Conservation (phyloP, 2,329 filamentous ascomycete genomes). For the Trichoderma simmonsii region DNA sequence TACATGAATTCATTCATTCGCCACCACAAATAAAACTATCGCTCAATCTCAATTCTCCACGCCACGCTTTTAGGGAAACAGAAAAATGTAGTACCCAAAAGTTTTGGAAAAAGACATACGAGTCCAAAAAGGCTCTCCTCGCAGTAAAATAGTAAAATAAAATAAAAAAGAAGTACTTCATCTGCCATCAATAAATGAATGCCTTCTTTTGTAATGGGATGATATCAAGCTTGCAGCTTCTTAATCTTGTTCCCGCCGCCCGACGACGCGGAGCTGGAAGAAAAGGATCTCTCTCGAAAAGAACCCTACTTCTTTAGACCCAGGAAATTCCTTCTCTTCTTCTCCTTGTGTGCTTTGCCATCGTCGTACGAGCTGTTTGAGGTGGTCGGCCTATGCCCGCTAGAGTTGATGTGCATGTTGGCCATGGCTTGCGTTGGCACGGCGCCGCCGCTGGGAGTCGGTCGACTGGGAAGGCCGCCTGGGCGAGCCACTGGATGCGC, state of each 20-base stretch:
- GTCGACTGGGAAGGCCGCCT: constrained; percentile 29
- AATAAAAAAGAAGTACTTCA: neutral
- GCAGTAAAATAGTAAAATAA: neutral
- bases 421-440: constrained; percentile 53
- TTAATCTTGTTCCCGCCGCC: neutral
- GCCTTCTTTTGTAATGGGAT: neutral
- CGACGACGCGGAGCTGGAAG: neutral
- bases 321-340: constrained; percentile 59
- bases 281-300: constrained; percentile 24
- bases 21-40: constrained; percentile 7
- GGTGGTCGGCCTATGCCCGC: constrained; percentile 12
- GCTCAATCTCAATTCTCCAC: constrained; percentile 9
- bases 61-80: constrained; percentile 14
- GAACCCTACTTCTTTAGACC: constrained; percentile 56
- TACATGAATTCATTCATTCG: neutral
- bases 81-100: constrained; percentile 11
- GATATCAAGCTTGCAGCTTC: neutral
- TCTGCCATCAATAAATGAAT: neutral
- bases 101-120: neutral
- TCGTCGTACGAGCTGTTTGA: constrained; percentile 27
- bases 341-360: constrained; percentile 53
- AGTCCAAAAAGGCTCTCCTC: neutral
- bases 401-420: constrained; percentile 48
- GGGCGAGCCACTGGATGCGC: constrained; percentile 24
- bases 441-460: constrained; percentile 37